phyloP scores from a whole-genome alignment of 345 rosid species.

The Chamaenerion angustifolium region DNA sequence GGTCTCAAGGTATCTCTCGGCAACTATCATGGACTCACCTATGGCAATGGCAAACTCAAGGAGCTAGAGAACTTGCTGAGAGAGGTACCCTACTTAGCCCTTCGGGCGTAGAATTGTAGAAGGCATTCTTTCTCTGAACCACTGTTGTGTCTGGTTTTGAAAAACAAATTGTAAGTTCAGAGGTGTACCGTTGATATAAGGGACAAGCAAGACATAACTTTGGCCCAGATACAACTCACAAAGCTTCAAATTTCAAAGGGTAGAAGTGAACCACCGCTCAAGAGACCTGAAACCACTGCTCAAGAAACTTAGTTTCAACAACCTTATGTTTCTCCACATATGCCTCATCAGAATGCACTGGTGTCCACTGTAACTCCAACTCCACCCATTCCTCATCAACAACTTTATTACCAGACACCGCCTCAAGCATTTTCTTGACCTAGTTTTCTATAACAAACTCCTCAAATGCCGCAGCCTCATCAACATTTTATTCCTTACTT shows the following conservation, averaged over 20 bases:
- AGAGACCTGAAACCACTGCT: conserved; percentile 14
- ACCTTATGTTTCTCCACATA: conserved; percentile 9
- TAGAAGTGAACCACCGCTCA: conserved; percentile 8
- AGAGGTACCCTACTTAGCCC: conserved; percentile 23
- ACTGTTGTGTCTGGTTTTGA: not conserved
- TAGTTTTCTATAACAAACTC: too few relatives aligned
- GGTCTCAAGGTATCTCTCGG: conserved; percentile 29
- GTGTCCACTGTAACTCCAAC: too few relatives aligned
- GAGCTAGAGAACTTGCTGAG: conserved; percentile 29
- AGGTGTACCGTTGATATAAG: conserved; percentile 29
- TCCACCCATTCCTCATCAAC: too few relatives aligned
- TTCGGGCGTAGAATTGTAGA: conserved; percentile 1
- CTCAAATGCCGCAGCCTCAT: too few relatives aligned
- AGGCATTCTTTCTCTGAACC: not conserved
- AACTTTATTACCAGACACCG: too few relatives aligned
- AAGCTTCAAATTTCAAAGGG: conserved; percentile 21
- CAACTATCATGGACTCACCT: conserved; percentile 29
- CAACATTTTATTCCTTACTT: too few relatives aligned
- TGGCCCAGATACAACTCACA: conserved; percentile 22
- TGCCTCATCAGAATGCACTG: conserved; percentile 11
- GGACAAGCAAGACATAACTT: conserved; percentile 53
- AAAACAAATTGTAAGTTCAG: conserved; percentile 23
- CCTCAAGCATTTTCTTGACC: too few relatives aligned
- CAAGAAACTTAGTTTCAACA: conserved; percentile 18
- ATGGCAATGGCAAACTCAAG: conserved; percentile 32